Evolutionary conservation across 352 stramenopile genomes (phyloP).

Genomic region (Peronospora farinosa): DNA sequence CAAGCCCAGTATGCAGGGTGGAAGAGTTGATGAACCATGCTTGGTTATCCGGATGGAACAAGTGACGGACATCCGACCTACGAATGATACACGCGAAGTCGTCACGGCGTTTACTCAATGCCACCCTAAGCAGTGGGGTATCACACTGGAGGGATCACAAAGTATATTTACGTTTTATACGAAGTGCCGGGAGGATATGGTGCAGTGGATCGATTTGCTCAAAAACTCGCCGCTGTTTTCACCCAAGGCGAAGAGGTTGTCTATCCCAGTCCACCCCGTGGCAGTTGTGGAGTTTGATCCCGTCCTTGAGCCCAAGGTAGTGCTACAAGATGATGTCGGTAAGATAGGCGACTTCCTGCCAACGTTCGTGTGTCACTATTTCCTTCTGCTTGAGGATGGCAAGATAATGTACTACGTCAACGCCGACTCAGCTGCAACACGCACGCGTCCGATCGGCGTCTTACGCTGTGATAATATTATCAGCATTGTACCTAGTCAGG

Average conservation of each 20-base stretch:
- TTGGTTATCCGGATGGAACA: slow-evolving; percentile 76
- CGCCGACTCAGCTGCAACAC: slow-evolving; percentile 42
- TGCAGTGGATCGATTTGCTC: slow-evolving; percentile 80
- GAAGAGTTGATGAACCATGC: slow-evolving; percentile 59
- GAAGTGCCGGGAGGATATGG: slow-evolving; percentile 65
- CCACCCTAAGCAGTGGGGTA: slow-evolving; percentile 79
- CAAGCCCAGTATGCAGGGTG: slow-evolving; percentile 80
- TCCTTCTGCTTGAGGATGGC: slow-evolving; percentile 72
- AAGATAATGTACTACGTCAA: slow-evolving; percentile 80
- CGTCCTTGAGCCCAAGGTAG: slow-evolving; percentile 55
- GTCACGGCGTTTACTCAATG: slow-evolving; percentile 78
- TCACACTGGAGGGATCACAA: slow-evolving; percentile 74
- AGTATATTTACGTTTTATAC: slow-evolving; percentile 87
- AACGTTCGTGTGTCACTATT: slow-evolving; percentile 59
- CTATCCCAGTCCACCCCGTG: slow-evolving; percentile 77
- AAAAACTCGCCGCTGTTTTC: slow-evolving; percentile 84
- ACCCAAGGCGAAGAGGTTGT: slow-evolving; percentile 41
- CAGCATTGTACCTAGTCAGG: slow-evolving; percentile 65
- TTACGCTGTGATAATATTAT: slow-evolving; percentile 79
- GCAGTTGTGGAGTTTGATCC: slow-evolving; percentile 71
- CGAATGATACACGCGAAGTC: slow-evolving; percentile 71
- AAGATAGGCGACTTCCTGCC: slow-evolving; percentile 74
- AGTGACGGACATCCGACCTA: slow-evolving; percentile 76
- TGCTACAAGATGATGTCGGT: slow-evolving; percentile 61
- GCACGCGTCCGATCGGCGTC: slow-evolving; percentile 63